Evolutionary conservation across 129 eudicot genomes (phyloP), one percentile per base, ranked within the genome.

Genomic region (Pulicaria dysenterica): DNA sequence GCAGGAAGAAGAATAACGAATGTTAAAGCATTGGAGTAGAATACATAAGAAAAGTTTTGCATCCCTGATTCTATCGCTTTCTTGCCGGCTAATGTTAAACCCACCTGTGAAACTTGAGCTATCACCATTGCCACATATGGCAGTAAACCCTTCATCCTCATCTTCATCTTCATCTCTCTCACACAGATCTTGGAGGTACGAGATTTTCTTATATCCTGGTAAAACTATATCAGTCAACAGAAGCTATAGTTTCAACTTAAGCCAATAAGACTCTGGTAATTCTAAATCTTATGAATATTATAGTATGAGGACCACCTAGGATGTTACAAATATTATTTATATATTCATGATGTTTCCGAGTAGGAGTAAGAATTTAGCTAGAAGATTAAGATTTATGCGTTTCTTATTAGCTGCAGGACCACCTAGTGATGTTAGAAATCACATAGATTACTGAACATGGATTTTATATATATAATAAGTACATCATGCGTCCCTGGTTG

Each of bases 41-140:
- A 55, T 70, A 70, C 45, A 17, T 16, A 74, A 60, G 73, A 68
- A 50, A 61, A 61, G 67, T 61, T 83, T 15, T 83, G 54, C 91
- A 88, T 85, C 59, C 91, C 91, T 12, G 74, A 58, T 16, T 80
- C 66, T 63, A 83, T 80, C n/a, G 88, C 88, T 70, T 71, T 47
- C 73, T 88, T 83, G 37, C 83, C 77, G 11, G 81, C 77, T 14
- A 85, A 37, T 64, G 77, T 63, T 8, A 77, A 68, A 9, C 83
- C 91, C 58, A 85, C 91, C 76, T 83, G 86, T 13, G 87, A 76
- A 72, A 82, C 73, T 59, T 85, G 86, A 53, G 48, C 75, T 13
- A 76, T 53, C 73, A 83, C 58, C 91, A 88, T 83, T 14, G 65
- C 91, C 48, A 82, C 38, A 74, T 60, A 85, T 6, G 95, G 88